Evolutionary conservation across 306 rosid genomes (phyloP).

Genomic region (Gleditsia sinensis): DNA sequence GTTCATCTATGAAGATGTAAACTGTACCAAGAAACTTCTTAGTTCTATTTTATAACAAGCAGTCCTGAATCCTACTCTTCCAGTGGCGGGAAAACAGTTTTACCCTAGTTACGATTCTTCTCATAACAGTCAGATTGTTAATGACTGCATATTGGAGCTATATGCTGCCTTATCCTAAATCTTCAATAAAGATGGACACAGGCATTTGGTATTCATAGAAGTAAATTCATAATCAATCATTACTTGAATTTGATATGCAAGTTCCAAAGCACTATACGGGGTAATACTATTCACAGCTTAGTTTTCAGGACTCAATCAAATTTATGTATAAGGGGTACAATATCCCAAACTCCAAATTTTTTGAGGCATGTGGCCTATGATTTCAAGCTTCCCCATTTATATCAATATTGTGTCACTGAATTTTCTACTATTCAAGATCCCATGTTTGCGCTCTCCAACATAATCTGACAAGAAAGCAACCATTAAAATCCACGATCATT

Average conservation of each 20-base stretch:
- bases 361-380: background rate
- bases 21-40: too few species aligned
- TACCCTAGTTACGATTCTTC: too few species aligned
- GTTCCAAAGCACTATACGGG: background rate
- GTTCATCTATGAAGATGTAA: too few species aligned
- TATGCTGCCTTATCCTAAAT: background rate
- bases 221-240: conserved; percentile 2
- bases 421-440: conserved; percentile 10
- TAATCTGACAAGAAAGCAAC: conserved; percentile 33
- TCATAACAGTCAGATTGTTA: too few species aligned
- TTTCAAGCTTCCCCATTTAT: conserved; percentile 18
- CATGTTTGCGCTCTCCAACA: conserved; percentile 1
- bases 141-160: too few species aligned
- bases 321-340: conserved; percentile 22
- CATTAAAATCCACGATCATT: background rate
- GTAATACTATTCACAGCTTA: background rate
- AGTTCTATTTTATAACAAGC: too few species aligned
- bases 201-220: too few species aligned
- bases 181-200: background rate
- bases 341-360: background rate
- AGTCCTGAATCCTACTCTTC: too few species aligned
- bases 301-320: background rate
- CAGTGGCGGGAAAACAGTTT: too few species aligned
- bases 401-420: background rate
- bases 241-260: conserved; percentile 11